These are phyloP conservation scores for Selenicereus undatus DNA, from an alignment of 148 eudicot species.

Conservation along the genomic window DNA sequence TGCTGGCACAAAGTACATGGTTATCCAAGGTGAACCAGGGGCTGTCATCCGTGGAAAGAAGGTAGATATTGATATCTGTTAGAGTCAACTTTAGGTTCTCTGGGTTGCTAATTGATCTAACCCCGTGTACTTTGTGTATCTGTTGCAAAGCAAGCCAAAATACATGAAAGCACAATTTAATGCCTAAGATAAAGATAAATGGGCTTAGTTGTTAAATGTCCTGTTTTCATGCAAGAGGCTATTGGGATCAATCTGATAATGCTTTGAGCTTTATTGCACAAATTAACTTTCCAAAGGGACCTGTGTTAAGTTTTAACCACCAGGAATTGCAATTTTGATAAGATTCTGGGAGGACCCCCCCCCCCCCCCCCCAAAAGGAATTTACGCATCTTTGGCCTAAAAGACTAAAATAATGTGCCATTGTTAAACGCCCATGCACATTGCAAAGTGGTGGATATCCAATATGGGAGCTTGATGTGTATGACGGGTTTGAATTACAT, in stretches of 20 bases:
- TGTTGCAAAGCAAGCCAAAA: not conserved
- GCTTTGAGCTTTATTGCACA: not conserved
- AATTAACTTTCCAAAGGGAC: not conserved
- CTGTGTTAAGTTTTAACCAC: not conserved
- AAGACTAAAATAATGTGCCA: too few species aligned
- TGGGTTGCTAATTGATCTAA: not conserved
- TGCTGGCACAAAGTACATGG: slow-evolving; percentile 54
- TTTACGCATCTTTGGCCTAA: too few species aligned
- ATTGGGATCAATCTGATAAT: not conserved
- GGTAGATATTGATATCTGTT: not conserved
- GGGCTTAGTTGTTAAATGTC: not conserved
- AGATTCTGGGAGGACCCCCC: too few species aligned
- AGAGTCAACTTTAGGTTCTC: not conserved
- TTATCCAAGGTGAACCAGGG: slow-evolving; percentile 47
- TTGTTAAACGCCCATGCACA: too few species aligned
- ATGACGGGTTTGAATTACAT: too few species aligned
- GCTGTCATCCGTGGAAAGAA: slow-evolving; percentile 9
- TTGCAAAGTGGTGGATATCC: too few species aligned
- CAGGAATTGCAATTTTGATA: not conserved
- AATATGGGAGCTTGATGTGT: too few species aligned
- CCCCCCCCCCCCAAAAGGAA: too few species aligned
- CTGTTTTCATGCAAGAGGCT: not conserved
- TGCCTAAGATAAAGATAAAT: not conserved
- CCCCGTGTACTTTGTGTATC: not conserved
- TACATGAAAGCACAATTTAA: not conserved